Base-by-base conservation (phyloP, 257 asterid genomes). In the Cinchona pubescens region DNA sequence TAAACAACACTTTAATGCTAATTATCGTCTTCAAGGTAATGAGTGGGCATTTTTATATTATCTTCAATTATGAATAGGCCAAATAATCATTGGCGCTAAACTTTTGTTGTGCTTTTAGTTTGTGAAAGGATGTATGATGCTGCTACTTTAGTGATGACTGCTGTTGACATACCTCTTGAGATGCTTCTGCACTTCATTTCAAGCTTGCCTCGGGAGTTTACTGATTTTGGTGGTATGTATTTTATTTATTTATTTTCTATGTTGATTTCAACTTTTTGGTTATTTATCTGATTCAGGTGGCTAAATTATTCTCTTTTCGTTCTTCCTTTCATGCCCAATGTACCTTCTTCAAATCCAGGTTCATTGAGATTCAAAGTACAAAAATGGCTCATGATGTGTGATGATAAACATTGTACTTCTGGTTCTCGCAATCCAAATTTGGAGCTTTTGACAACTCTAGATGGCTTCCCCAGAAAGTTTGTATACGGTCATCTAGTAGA, bases 1-100 rank as follows among this genome's bases (percentile, higher is more conserved):
- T 77, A 94, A 89, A 84, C 97, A 83, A 69, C 98, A 94, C 88
- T 94, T 92, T 84, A 94, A 94, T 79, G 86, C 91, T 49, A 84
- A 85, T 78, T 94, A 94, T 71, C 97, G 98, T 68, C 76, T 72
- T 74, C 91, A 85, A 89, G 98, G 98, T 92, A 69, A 74, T 75
- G 51, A 66, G 49, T 64, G 77, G 71, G 29, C 75, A 71, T 35
- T 82, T 38, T 71, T 67, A 25, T 64, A 16, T 27, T 42, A 40
- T 29, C 25, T 60, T 16, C 30, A 19, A 18, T n/a, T 69, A 34
- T 43, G n/a, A 48, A 38, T 42, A 30, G 16, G 8, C 40, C 51
- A 37, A 42, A 73, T 34, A 34, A 25, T 61, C 69, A 69, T 13
- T 75, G 16, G 32, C 60, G 34, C 14, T 71, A 45, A 80, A 67